Evolutionary conservation across 1,139 yeast genomes (phyloP).

Genomic region (Debaryomyces nepalensis): DNA sequence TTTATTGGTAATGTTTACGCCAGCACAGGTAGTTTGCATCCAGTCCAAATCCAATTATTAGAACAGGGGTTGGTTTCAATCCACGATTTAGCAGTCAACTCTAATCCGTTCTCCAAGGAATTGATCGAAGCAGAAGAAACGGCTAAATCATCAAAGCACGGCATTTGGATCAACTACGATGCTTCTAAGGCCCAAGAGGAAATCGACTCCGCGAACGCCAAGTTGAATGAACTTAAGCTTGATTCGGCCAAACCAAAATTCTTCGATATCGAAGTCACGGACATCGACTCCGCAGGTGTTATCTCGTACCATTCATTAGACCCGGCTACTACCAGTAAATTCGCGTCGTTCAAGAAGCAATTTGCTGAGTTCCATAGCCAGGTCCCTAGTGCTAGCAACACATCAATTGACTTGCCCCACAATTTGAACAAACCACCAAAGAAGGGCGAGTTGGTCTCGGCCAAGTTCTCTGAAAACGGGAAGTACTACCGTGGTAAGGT

Average conservation of each 20-base stretch:
- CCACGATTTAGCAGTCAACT: conserved; percentile 68
- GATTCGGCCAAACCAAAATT: conserved; percentile 51
- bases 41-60: conserved; percentile 66
- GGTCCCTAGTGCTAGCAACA: conserved; percentile 41
- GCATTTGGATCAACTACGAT: conserved; percentile 69
- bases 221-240: conserved; percentile 27
- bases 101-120: conserved; percentile 57
- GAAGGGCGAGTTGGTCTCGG: conserved; percentile 64
- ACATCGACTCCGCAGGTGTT: conserved; percentile 51
- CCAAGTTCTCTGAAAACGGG: conserved; percentile 56
- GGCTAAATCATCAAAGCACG: conserved; percentile 60
- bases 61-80: conserved; percentile 66
- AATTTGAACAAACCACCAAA: conserved; percentile 52
- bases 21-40: conserved; percentile 51
- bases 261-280: conserved; percentile 66
- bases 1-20: conserved; percentile 74
- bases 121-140: conserved; percentile 64
- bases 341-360: conserved; percentile 48
- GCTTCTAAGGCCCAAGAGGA: conserved; percentile 34
- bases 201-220: conserved; percentile 27
- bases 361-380: conserved; percentile 52
- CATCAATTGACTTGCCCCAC: conserved; percentile 51
- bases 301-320: conserved; percentile 57
- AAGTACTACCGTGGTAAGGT: conserved; percentile 68
- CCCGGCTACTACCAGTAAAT: conserved; percentile 36